Evolutionary conservation across 257 asterid genomes (phyloP), one percentile per base, ranked within the genome.

Genomic region (Plectranthus barbatus): DNA sequence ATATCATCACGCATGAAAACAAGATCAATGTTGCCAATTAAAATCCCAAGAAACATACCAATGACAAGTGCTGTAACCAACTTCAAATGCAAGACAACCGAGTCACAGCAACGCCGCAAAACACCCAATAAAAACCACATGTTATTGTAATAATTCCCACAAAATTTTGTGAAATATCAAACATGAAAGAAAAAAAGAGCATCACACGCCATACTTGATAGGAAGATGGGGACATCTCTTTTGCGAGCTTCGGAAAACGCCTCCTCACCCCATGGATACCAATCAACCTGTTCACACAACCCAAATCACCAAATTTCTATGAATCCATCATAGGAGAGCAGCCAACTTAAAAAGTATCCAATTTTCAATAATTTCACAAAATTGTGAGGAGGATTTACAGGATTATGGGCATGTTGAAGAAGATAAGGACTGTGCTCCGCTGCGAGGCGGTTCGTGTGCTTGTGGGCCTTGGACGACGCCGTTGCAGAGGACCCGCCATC

Each of bases 201-300:
- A 26, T 2, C 31, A 26, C 31, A 26, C 31, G 31, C 48, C 41
- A 7, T 77, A 92, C 97, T 89, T 69, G 97, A 92, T 57, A 92
- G 73, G 72, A 92, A 92, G 77, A 92, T 86, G 2, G 99, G 99
- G 41, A 74, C 83, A 39, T 92, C 95, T 60, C 97, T 84, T 75
- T 54, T 83, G 36, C 94, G 87, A 77, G 97, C 99, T 81, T 83
- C 96, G 4, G 83, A 64, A 75, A 92, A 89, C 2, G 97, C 99
- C 80, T 89, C 97, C 67, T 92, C 97, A 1, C 88, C 91, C 99
- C 96, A 89, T n/a, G 97, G 97, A 82, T 85, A 89, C 96, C 99
- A 92, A 66, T 92, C 82, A 64, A 92, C 95, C 95, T 91, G 72
- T 20, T 49, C 39, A 55, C 62, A 76, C 24, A 12, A 56, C 58